These are phyloP conservation scores for Aspergillus fumigatiaffinis DNA, from an alignment of 2,329 filamentous ascomycete species.

Conservation along the genomic window DNA sequence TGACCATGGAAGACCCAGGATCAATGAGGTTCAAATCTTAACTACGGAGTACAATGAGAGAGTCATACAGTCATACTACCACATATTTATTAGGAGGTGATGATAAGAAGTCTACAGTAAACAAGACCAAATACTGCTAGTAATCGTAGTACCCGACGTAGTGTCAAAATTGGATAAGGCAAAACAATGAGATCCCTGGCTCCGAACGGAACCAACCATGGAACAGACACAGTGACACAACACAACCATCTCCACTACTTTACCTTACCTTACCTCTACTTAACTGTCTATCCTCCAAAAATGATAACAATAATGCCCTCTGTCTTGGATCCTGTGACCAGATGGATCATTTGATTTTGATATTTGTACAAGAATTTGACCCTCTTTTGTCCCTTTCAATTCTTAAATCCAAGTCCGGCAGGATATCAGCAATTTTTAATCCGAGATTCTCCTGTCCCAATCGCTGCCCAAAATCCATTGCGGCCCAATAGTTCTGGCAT, in stretches of 20 bases:
- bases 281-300: not conserved
- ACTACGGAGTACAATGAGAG: not conserved
- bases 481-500: conserved; percentile 13
- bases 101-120: too few relatives aligned
- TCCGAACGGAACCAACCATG: conserved; percentile 7
- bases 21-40: not conserved
- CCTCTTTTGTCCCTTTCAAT: not conserved
- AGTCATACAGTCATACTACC: not conserved
- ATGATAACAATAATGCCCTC: not conserved
- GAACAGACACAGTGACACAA: not conserved
- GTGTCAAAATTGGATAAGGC: not conserved
- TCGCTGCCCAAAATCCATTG: conserved; percentile 16
- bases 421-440: conserved; percentile 1
- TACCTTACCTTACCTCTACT: not conserved
- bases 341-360: not conserved
- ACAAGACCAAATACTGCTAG: too few relatives aligned
- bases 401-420: not conserved
- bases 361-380: not conserved
- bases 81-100: not conserved
- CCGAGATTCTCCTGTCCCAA: conserved; percentile 7
- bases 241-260: not conserved
- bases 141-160: not conserved
- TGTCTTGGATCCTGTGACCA: not conserved
- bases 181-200: conserved; percentile 4
- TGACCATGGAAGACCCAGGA: not conserved